phyloP scores from a whole-genome alignment of 768 basidiomycete genomes.

The Boletus rubropictus region DNA sequence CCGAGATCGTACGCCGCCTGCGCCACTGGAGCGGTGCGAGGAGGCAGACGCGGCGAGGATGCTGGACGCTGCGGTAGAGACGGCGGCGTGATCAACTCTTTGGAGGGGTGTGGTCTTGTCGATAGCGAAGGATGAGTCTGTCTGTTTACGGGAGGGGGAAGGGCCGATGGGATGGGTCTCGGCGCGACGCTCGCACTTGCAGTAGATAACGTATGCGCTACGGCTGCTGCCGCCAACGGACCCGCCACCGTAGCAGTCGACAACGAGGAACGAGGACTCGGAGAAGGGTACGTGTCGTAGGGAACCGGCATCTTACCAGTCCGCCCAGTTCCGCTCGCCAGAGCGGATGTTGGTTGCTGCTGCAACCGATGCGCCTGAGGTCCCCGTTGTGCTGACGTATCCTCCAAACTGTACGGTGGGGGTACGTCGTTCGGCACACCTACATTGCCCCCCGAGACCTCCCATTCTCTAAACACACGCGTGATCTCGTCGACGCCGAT shows the following conservation, averaged over 20 bases:
- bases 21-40: background rate
- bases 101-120: background rate
- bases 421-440: slow-evolving; percentile 47
- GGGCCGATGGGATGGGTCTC: background rate
- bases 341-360: background rate
- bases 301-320: background rate
- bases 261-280: slow-evolving; percentile 5
- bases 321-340: background rate
- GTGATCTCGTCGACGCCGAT: slow-evolving; percentile 25
- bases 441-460: background rate
- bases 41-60: background rate
- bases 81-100: background rate
- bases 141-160: slow-evolving; percentile 11
- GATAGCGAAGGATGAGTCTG: slow-evolving; percentile 9
- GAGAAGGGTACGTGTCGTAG: slow-evolving; percentile 5
- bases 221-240: background rate
- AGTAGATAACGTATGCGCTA: background rate
- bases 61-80: background rate
- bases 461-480: slow-evolving; percentile 44
- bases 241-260: background rate
- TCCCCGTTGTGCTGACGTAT: slow-evolving; percentile 5
- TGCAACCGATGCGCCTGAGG: background rate
- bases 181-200: background rate
- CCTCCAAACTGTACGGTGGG: slow-evolving; percentile 64
- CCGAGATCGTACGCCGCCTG: background rate